phyloP scores from a whole-genome alignment of 73 alveolate genomes.

The Paramecium sexaurelia region DNA sequence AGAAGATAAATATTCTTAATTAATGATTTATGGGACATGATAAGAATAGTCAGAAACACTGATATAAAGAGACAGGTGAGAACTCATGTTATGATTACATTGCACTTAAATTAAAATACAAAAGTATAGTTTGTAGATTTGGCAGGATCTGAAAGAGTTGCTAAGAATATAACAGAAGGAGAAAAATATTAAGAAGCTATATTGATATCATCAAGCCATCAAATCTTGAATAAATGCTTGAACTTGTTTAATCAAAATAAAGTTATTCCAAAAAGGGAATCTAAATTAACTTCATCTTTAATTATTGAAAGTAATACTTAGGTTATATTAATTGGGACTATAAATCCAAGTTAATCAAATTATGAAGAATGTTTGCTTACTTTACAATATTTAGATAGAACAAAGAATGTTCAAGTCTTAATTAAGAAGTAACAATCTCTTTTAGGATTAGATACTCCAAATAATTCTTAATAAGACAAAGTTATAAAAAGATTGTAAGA shows the following conservation, averaged over 20 bases:
- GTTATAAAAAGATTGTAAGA: conserved; percentile 39
- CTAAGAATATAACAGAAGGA: conserved; percentile 67
- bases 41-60: not conserved
- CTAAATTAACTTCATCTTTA: not conserved
- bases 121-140: conserved; percentile 66
- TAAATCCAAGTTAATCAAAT: conserved; percentile 69
- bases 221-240: not conserved
- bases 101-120: conserved; percentile 4
- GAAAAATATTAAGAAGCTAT: conserved; percentile 64
- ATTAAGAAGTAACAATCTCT: not conserved
- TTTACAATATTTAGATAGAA: conserved; percentile 59
- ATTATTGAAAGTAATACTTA: not conserved
- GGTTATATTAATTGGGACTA: conserved; percentile 52
- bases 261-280: not conserved
- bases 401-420: conserved; percentile 42
- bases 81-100: conserved; percentile 24
- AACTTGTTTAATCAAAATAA: conserved; percentile 13
- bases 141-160: conserved; percentile 72
- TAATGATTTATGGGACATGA: conserved; percentile 50
- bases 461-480: conserved; percentile 13
- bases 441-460: conserved; percentile 28
- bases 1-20: not conserved
- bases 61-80: not conserved
- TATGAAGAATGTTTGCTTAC: conserved; percentile 64
- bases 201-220: conserved; percentile 29